These are phyloP conservation scores for Camellia lanceoleosa DNA, from an alignment of 148 eudicot species.

Conservation along the genomic window DNA sequence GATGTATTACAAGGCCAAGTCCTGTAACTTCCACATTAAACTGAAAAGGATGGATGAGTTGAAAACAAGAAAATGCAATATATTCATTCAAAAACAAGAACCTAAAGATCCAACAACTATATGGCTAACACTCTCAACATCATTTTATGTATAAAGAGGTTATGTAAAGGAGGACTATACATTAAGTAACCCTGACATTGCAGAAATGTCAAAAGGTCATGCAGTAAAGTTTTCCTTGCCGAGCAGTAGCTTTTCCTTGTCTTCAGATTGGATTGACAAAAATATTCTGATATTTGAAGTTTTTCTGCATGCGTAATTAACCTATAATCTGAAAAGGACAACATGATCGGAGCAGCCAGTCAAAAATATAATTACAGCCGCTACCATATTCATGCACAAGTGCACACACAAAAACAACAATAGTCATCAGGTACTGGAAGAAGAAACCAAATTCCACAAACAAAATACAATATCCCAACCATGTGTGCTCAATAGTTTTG, in stretches of 20 bases:
- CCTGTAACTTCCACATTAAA: not conserved
- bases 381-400: not conserved
- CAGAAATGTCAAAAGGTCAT: slow-evolving; percentile 50
- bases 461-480: not conserved
- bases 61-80: slow-evolving; percentile 2
- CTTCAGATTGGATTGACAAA: slow-evolving; percentile 20
- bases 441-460: not conserved
- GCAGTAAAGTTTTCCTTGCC: slow-evolving; percentile 33
- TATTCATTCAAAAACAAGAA: not conserved
- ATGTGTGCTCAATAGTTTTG: too few species aligned
- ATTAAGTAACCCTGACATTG: slow-evolving; percentile 63
- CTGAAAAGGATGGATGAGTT: not conserved
- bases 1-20: not conserved
- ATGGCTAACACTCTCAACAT: not conserved
- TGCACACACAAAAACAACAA: slow-evolving; percentile 1
- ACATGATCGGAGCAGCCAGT: slow-evolving; percentile 10
- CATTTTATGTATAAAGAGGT: not conserved
- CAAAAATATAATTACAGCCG: slow-evolving; percentile 1
- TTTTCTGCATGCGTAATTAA: slow-evolving; percentile 13
- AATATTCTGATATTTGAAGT: slow-evolving; percentile 15
- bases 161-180: slow-evolving; percentile 29
- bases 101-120: slow-evolving; percentile 4
- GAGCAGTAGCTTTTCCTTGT: slow-evolving; percentile 27
- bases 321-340: slow-evolving; percentile 19
- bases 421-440: not conserved